Evolutionary conservation across 176 grass and related monocot species (phyloP).

Genomic region (Rhynchospora breviuscula): DNA sequence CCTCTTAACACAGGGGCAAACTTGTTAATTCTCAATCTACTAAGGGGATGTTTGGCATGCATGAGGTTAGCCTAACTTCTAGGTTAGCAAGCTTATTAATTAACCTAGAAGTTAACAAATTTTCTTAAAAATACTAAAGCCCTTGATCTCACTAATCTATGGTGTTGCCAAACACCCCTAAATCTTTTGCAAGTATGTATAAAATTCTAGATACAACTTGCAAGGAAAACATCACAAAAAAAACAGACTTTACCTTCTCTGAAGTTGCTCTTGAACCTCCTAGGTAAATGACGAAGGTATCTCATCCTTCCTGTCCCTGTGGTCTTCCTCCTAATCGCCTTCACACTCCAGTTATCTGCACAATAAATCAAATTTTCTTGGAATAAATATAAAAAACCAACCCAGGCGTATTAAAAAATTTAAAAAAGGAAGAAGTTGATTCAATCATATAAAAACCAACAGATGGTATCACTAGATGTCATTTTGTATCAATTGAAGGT

Average conservation of each 20-base stretch:
- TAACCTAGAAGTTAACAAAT: too few relatives aligned
- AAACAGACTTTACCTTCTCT: slow-evolving; percentile 52
- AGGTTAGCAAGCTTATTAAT: too few relatives aligned
- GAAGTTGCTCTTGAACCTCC: slow-evolving; percentile 86
- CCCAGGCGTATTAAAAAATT: too few relatives aligned
- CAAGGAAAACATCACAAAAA: not conserved
- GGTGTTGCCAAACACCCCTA: too few relatives aligned
- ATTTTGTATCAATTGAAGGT: not conserved
- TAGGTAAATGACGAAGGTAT: slow-evolving; percentile 68
- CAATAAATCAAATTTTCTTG: not conserved
- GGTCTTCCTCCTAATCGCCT: slow-evolving; percentile 87
- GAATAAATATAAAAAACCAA: not conserved
- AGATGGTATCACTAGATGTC: not conserved
- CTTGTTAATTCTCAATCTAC: not conserved
- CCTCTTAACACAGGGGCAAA: not conserved
- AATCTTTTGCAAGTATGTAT: not conserved
- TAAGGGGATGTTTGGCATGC: too few relatives aligned
- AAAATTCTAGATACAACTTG: not conserved
- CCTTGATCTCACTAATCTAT: too few relatives aligned
- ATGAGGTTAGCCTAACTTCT: too few relatives aligned
- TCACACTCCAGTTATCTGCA: slow-evolving; percentile 89
- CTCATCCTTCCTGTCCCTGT: slow-evolving; percentile 86
- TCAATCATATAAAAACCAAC: too few relatives aligned
- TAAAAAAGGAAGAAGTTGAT: too few relatives aligned
- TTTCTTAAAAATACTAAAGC: too few relatives aligned